Conservation (phyloP, 768 basidiomycete species). For the Asterophora lycoperdoides region DNA sequence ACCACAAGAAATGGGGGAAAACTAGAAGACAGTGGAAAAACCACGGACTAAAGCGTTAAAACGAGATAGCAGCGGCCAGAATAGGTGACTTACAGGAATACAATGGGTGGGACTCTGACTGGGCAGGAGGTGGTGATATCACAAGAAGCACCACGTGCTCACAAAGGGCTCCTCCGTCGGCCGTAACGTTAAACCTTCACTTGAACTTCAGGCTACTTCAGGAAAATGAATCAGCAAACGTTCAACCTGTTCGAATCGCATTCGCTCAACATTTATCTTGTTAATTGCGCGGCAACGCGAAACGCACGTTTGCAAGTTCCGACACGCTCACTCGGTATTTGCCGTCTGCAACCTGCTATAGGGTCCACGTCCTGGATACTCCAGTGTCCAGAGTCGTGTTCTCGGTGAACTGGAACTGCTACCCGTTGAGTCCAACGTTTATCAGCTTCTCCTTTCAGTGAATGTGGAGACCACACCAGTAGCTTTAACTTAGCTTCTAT, state of each 20-base stretch:
- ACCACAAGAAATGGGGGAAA: constrained; percentile 15
- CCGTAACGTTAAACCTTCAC: constrained; percentile 13
- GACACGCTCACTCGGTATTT: too few relatives aligned
- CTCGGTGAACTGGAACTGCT: neutral
- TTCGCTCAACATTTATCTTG: neutral
- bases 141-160: constrained; percentile 27
- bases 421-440: constrained; percentile 10
- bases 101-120: constrained; percentile 2
- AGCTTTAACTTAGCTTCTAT: too few relatives aligned
- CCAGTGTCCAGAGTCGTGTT: too few relatives aligned
- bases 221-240: too few relatives aligned
- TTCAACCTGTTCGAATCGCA: neutral
- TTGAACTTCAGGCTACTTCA: constrained; percentile 3
- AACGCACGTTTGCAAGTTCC: constrained; percentile 22
- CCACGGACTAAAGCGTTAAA: neutral
- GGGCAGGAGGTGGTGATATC: constrained; percentile 19
- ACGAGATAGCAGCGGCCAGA: neutral
- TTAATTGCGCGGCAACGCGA: neutral
- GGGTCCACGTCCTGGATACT: too few relatives aligned
- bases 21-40: constrained; percentile 8
- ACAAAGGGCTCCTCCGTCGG: constrained; percentile 27
- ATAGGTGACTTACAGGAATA: neutral
- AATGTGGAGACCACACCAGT: too few relatives aligned
- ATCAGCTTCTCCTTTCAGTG: neutral
- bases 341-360: too few relatives aligned